Conservation (phyloP, 2,329 filamentous ascomycete species). For the Fusarium euwallaceae region DNA sequence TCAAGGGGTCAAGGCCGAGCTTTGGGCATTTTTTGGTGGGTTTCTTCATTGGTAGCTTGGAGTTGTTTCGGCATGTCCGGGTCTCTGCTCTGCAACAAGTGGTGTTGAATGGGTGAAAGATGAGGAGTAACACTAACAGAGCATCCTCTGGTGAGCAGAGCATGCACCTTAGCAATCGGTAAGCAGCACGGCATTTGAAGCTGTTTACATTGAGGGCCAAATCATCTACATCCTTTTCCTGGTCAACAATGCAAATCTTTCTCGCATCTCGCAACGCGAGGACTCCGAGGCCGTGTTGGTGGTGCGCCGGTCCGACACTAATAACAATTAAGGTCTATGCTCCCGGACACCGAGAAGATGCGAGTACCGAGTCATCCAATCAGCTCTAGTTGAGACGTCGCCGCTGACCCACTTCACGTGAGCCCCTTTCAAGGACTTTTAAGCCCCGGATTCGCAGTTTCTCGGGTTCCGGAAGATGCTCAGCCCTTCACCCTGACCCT, state of each 20-base stretch:
- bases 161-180: neutral
- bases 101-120: neutral
- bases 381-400: neutral
- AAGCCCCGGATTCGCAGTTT: slow-evolving; percentile 1
- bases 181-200: neutral
- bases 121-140: neutral
- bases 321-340: neutral
- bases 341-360: slow-evolving; percentile 5
- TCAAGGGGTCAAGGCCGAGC: neutral
- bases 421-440: neutral
- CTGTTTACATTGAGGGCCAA: neutral
- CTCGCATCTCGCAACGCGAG: neutral
- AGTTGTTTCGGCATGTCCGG: neutral
- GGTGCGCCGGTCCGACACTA: neutral
- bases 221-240: neutral
- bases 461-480: slow-evolving; percentile 2
- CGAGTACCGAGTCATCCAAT: neutral
- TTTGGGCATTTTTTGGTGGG: neutral
- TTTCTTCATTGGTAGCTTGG: neutral
- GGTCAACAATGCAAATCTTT: neutral
- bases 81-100: neutral
- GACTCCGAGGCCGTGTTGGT: neutral
- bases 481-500: neutral
- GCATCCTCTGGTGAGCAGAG: neutral
- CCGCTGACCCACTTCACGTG: neutral